Percentiles rank a stretch among this genome's conserved stretches.
These are phyloP conservation scores for Carex parvula DNA, from an alignment of 176 grass and related monocot species.

Conservation along the genomic window DNA sequence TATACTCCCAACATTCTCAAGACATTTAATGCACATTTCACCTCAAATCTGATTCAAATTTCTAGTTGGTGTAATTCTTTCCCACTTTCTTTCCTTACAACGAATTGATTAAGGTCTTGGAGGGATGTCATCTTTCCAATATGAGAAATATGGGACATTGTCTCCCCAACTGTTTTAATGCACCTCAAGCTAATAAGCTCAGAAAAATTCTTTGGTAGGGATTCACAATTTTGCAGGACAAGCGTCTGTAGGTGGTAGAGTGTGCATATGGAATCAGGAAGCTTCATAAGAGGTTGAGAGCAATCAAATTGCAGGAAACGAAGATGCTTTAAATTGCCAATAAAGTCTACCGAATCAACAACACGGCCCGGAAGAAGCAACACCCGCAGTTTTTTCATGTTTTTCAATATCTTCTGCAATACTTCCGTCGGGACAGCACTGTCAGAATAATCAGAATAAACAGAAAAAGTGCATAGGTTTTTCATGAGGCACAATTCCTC, in stretches of 20 bases:
- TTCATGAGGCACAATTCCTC: neutral
- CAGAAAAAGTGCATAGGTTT: neutral
- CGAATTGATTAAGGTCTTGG: too few species aligned
- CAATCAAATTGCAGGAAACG: too few species aligned
- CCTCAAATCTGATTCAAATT: too few species aligned
- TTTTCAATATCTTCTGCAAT: neutral
- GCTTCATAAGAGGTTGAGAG: neutral
- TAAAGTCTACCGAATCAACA: neutral
- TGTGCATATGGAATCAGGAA: neutral
- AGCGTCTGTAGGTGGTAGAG: neutral
- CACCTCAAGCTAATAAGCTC: neutral
- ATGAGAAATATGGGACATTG: neutral
- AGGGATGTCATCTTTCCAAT: neutral
- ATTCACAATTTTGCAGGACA: neutral
- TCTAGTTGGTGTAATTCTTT: neutral
- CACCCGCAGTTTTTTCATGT: neutral
- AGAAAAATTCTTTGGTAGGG: neutral
- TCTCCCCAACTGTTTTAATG: neutral
- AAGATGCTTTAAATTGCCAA: neutral
- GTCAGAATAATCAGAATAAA: too few species aligned
- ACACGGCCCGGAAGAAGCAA: accelerated
- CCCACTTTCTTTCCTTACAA: too few species aligned
- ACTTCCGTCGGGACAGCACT: neutral
- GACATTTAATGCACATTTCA: neutral
- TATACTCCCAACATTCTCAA: conserved; percentile 34